These are phyloP conservation scores for Zopfia rhizophila DNA, from an alignment of 2,329 filamentous ascomycete species.

Conservation along the genomic window DNA sequence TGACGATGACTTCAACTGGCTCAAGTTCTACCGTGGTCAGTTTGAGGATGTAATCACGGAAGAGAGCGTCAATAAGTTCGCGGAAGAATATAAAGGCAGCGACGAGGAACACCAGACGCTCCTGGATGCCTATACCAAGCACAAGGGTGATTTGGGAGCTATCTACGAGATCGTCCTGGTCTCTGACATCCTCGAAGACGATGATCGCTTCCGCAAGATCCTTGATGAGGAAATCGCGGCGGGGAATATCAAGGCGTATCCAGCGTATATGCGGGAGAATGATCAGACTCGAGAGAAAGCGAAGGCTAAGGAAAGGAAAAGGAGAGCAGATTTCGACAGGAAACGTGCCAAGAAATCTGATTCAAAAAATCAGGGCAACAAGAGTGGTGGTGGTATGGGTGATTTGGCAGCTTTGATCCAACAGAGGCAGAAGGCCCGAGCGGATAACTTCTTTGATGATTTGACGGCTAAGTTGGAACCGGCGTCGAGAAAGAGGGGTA, in stretches of 20 bases:
- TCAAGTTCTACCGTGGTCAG: conserved; percentile 86
- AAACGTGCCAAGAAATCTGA: conserved; percentile 69
- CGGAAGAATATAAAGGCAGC: conserved; percentile 81
- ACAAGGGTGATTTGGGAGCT: conserved; percentile 77
- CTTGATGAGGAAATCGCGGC: conserved; percentile 82
- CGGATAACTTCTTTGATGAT: conserved; percentile 47
- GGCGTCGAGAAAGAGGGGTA: conserved; percentile 52
- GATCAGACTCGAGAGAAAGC: conserved; percentile 40
- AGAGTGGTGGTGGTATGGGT: conserved; percentile 64
- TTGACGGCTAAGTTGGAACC: conserved; percentile 49
- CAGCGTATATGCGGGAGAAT: conserved; percentile 75
- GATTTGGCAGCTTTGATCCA: conserved; percentile 51
- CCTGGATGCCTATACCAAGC: conserved; percentile 77
- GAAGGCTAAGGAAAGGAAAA: conserved; percentile 48
- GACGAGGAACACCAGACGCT: conserved; percentile 86
- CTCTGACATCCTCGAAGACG: conserved; percentile 83
- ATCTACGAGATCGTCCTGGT: conserved; percentile 89
- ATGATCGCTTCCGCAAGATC: conserved; percentile 82
- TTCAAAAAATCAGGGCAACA: conserved; percentile 73
- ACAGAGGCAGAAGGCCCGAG: conserved; percentile 45
- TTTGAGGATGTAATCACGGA: conserved; percentile 79
- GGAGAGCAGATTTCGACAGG: conserved; percentile 61
- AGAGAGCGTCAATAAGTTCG: conserved; percentile 79
- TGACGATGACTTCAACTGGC: conserved; percentile 86
- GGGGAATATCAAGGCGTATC: conserved; percentile 73